Conservation (phyloP, 768 basidiomycete genomes). For the Agaricus blazei region DNA sequence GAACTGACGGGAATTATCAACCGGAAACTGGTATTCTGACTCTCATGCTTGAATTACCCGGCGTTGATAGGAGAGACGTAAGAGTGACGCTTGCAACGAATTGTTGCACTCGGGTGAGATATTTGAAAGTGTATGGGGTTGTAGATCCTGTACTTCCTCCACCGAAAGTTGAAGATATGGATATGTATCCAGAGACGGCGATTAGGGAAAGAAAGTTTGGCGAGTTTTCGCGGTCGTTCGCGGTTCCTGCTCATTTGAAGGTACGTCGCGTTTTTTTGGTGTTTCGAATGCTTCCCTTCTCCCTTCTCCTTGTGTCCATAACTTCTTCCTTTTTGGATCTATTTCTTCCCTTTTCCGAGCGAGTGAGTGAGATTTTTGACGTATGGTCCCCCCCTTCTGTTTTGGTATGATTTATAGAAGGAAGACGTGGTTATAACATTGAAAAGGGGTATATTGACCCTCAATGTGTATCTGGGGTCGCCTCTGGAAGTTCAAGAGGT, state of each 20-base stretch:
- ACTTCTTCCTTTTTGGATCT: background rate
- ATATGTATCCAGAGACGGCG: constrained; percentile 8
- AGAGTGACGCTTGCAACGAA: constrained; percentile 57
- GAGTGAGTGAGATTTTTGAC: constrained; percentile 14
- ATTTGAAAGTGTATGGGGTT: constrained; percentile 51
- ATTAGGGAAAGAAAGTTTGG: constrained; percentile 23
- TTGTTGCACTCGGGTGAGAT: constrained; percentile 55
- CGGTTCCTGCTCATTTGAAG: constrained; percentile 19
- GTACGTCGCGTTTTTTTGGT: constrained; percentile 15
- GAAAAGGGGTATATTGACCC: constrained; percentile 12
- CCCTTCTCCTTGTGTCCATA: background rate
- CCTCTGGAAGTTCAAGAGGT: constrained; percentile 13
- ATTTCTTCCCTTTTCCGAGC: background rate
- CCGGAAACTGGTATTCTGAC: constrained; percentile 42
- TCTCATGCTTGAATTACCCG: constrained; percentile 67
- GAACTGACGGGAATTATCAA: constrained; percentile 60
- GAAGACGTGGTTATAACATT: constrained; percentile 13
- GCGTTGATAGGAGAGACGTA: constrained; percentile 53
- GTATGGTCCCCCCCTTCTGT: background rate
- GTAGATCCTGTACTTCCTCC: constrained; percentile 34
- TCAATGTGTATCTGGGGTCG: constrained; percentile 13
- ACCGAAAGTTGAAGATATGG: constrained; percentile 13
- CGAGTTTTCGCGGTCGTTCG: constrained; percentile 19
- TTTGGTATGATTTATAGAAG: constrained; percentile 10
- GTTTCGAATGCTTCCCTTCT: constrained; percentile 9